A percentile compares a stretch with the other conserved stretches of the same genome.
phyloP scores from a whole-genome alignment of 495 filamentous ascomycete species.

The Elasticomyces elasticus region DNA sequence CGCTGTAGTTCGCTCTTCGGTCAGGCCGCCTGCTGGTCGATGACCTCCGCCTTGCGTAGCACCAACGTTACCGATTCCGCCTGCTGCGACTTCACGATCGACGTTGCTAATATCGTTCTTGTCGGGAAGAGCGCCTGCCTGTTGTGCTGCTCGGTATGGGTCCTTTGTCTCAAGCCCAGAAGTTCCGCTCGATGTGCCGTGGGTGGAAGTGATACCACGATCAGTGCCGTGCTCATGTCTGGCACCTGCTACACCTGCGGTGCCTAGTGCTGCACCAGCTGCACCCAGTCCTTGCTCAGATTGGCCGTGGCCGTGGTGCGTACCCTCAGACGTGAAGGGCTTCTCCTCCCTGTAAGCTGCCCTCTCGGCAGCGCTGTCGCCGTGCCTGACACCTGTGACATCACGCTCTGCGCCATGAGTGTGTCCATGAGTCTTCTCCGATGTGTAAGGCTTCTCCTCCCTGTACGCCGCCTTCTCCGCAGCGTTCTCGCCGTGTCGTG shows the following conservation, averaged over 20 bases:
- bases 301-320: background rate
- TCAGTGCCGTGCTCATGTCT: background rate
- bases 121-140: background rate
- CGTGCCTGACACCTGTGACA: no score
- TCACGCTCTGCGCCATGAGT: no score
- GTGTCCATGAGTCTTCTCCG: no score
- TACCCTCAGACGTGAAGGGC: background rate
- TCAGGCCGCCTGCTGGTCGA: background rate
- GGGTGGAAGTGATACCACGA: background rate
- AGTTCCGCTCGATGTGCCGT: background rate
- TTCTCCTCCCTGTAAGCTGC: background rate
- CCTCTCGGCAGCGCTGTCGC: background rate
- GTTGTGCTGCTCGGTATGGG: background rate
- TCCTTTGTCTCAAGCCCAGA: conserved; percentile 1
- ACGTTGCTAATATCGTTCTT: background rate
- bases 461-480: no score
- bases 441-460: no score
- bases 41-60: background rate
- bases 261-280: background rate
- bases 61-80: background rate
- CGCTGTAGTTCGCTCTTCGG: background rate
- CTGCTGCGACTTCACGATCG: background rate
- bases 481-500: no score
- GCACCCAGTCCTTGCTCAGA: background rate
- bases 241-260: background rate